A percentile compares a stretch with the other conserved stretches of the same genome.
Evolutionary conservation across 2,329 filamentous ascomycete genomes (phyloP).

Genomic region (Sporothrix humicola): DNA sequence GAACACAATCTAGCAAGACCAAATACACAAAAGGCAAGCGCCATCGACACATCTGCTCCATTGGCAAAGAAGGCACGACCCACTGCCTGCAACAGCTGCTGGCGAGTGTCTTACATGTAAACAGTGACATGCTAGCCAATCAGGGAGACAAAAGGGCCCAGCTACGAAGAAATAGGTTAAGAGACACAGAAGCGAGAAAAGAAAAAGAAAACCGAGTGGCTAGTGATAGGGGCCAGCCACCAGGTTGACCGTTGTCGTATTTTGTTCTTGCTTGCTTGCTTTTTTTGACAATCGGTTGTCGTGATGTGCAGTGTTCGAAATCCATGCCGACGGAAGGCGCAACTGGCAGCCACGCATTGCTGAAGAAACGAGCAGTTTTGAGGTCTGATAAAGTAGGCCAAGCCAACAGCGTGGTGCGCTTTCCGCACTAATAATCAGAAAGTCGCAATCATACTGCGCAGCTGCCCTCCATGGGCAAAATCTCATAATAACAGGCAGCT

Average conservation of each 20-base stretch:
- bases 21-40: constrained; percentile 1
- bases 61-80: constrained; percentile 18
- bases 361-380: constrained; percentile 15
- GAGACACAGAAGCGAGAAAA: not conserved
- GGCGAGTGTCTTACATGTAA: constrained; percentile 20
- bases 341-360: constrained; percentile 7
- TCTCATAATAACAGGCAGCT: not conserved
- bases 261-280: not conserved
- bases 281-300: not conserved
- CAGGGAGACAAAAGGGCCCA: not conserved
- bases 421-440: constrained; percentile 20
- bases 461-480: constrained; percentile 10
- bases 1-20: not conserved
- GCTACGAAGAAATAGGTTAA: too few species aligned
- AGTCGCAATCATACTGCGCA: constrained; percentile 10
- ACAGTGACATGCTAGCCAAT: not conserved
- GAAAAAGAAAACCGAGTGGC: not conserved
- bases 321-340: constrained; percentile 6
- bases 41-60: not conserved
- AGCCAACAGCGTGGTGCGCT: not conserved
- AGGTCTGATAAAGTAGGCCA: not conserved
- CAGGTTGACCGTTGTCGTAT: not conserved
- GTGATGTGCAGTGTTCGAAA: not conserved
- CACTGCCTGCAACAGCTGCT: constrained; percentile 15
- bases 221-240: not conserved